These are phyloP conservation scores for Hemileccinum rubropunctum DNA, from an alignment of 768 basidiomycete genomes.

Conservation along the genomic window DNA sequence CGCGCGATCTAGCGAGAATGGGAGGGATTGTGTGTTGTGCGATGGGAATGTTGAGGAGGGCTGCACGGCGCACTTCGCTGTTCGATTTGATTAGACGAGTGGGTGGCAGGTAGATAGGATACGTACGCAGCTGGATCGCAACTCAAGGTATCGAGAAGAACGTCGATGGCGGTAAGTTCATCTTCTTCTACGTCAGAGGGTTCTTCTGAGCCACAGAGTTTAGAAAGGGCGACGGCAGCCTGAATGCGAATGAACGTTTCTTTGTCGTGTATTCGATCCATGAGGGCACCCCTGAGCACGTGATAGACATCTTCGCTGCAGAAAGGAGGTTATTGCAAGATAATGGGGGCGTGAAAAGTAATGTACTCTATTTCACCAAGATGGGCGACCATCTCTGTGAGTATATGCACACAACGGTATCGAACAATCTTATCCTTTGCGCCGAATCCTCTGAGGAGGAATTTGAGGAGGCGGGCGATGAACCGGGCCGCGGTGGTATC, in stretches of 20 bases:
- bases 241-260: constrained; percentile 75
- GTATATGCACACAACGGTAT: constrained; percentile 73
- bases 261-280: constrained; percentile 77
- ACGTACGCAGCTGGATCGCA: constrained; percentile 78
- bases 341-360: neutral
- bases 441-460: constrained; percentile 71
- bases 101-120: neutral
- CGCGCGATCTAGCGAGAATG: constrained; percentile 75
- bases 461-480: constrained; percentile 61
- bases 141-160: constrained; percentile 64
- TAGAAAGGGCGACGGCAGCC: constrained; percentile 76
- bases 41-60: constrained; percentile 68
- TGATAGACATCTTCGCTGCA: constrained; percentile 74
- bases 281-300: constrained; percentile 55
- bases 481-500: constrained; percentile 72
- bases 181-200: constrained; percentile 49
- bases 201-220: constrained; percentile 71
- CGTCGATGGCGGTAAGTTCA: constrained; percentile 46
- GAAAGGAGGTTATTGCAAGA: neutral
- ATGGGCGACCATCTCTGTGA: constrained; percentile 75
- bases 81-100: neutral
- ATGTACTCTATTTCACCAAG: constrained; percentile 85
- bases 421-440: constrained; percentile 88
- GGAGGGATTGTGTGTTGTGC: constrained; percentile 52
- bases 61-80: constrained; percentile 86